phyloP scores from a whole-genome alignment of 1,284 basidiomycete species.

The Melampsora occidentalis region DNA sequence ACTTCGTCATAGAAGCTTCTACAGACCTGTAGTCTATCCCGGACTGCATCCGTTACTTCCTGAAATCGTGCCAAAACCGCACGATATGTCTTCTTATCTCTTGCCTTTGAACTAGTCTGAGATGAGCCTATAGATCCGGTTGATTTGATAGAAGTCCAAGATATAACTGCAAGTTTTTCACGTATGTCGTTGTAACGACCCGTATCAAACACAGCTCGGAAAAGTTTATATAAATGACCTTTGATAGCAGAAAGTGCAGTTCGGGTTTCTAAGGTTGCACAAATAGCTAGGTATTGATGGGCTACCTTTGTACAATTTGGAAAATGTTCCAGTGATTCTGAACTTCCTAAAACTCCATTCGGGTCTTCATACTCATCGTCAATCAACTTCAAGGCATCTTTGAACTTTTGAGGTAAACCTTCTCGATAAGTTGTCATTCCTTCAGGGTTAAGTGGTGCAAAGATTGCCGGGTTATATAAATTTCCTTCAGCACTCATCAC shows the following conservation, averaged over 20 bases:
- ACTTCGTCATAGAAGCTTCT: constrained; percentile 2
- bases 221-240: constrained; percentile 86
- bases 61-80: constrained; percentile 62
- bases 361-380: constrained; percentile 40
- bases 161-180: constrained; percentile 62
- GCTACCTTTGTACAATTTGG: constrained; percentile 68
- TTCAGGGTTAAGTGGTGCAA: constrained; percentile 54
- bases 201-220: constrained; percentile 69
- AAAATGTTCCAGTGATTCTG: constrained; percentile 58
- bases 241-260: constrained; percentile 77
- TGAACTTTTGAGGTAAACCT: constrained; percentile 47
- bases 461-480: constrained; percentile 86
- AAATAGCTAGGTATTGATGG: constrained; percentile 81
- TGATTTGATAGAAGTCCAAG: constrained; percentile 51
- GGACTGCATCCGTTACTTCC: constrained; percentile 67
- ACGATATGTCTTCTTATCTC: constrained; percentile 51
- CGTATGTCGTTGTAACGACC: constrained; percentile 68
- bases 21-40: constrained; percentile 64
- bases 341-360: constrained; percentile 40
- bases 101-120: constrained; percentile 45
- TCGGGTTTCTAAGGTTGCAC: constrained; percentile 65
- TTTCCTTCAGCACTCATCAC: constrained; percentile 96
- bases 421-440: constrained; percentile 45
- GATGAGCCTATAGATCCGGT: background rate
- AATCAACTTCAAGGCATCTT: constrained; percentile 43